Evolutionary conservation across 2,329 filamentous ascomycete genomes (phyloP).

Genomic region (Talaromyces sp.): DNA sequence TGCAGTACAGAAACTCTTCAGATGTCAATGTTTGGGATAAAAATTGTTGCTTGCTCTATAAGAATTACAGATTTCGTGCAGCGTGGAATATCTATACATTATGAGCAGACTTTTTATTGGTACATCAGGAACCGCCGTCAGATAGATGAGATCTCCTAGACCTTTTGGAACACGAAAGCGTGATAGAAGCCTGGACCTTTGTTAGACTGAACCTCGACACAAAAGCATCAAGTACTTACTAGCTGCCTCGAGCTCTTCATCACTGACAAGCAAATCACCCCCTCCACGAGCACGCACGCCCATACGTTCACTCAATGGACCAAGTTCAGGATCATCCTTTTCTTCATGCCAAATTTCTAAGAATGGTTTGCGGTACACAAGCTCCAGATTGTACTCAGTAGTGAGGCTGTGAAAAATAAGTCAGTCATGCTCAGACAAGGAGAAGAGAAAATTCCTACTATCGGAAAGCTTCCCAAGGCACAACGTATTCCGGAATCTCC

Average conservation of each 20-base stretch:
- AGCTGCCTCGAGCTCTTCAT: constrained; percentile 89
- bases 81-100: background rate
- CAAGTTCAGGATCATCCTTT: constrained; percentile 76
- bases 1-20: background rate
- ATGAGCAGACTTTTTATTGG: background rate
- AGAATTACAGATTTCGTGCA: background rate
- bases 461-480: constrained; percentile 96
- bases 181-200: constrained; percentile 65
- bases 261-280: constrained; percentile 64
- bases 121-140: background rate
- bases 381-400: constrained; percentile 92
- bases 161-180: constrained; percentile 94
- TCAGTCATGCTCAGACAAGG: constrained; percentile 15
- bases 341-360: constrained; percentile 87
- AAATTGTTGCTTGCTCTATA: background rate
- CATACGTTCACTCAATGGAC: constrained; percentile 91
- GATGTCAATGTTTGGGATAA: background rate
- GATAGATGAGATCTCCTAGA: background rate
- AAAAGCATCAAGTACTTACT: constrained; percentile 39
- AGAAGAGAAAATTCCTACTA: constrained; percentile 46
- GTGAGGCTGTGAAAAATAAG: constrained; percentile 55
- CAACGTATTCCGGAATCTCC: constrained; percentile 93
- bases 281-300: constrained; percentile 71
- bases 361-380: constrained; percentile 91
- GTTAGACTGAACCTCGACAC: background rate